Percentiles rank a stretch among this genome's conserved stretches.
Evolutionary conservation across 169 alveolate species (phyloP).

Genomic region (Eimeria tenella): DNA sequence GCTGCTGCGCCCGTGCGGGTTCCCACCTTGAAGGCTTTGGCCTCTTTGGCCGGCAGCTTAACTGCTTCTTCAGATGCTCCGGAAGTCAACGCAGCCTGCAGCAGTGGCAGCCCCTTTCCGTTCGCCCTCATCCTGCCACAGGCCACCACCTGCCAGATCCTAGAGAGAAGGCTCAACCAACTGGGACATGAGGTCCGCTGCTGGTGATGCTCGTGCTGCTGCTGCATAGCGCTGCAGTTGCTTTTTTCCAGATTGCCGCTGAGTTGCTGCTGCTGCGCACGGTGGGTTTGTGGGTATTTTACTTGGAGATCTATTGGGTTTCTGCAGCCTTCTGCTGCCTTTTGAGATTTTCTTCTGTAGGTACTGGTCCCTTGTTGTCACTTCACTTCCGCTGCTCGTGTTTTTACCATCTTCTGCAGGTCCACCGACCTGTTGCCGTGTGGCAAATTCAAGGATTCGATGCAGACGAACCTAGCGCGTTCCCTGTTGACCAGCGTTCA

Average conservation of each 20-base stretch:
- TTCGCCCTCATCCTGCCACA: slow-evolving; percentile 58
- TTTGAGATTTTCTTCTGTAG: background rate
- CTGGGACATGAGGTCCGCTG: slow-evolving; percentile 68
- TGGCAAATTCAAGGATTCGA: slow-evolving; percentile 62
- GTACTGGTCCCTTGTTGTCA: background rate
- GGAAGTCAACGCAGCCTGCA: slow-evolving; percentile 25
- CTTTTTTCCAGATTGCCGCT: background rate
- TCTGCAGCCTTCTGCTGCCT: background rate
- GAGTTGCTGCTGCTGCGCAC: slow-evolving; percentile 3
- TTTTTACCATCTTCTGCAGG: slow-evolving; percentile 13
- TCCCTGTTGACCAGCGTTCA: background rate
- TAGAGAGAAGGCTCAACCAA: slow-evolving; percentile 33
- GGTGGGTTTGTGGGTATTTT: background rate
- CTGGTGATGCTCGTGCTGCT: background rate
- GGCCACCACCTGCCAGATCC: slow-evolving; percentile 32
- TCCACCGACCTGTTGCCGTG: slow-evolving; percentile 60
- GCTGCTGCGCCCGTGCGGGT: slow-evolving; percentile 28
- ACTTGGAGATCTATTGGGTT: background rate
- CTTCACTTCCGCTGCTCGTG: background rate
- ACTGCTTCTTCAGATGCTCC: slow-evolving; percentile 18
- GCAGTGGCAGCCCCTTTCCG: slow-evolving; percentile 75
- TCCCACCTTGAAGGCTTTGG: slow-evolving; percentile 32
- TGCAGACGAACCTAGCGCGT: slow-evolving; percentile 18
- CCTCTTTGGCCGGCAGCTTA: background rate
- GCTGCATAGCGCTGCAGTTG: background rate